These are phyloP conservation scores for Omphalea diandra DNA, from an alignment of 441 rosid genomes.

Conservation along the genomic window DNA sequence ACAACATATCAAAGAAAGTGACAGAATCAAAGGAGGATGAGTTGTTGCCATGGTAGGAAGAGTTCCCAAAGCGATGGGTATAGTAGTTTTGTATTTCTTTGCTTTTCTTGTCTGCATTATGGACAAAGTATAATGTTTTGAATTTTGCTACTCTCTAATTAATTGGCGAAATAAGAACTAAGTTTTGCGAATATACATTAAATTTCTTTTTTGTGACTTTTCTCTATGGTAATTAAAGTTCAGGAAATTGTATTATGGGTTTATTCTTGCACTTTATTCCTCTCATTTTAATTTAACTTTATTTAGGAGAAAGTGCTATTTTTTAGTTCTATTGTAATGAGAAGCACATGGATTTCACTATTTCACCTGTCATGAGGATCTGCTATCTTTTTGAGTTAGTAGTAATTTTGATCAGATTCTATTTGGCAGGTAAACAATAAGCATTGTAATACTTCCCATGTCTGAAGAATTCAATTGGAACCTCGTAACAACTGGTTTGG, in stretches of 20 bases:
- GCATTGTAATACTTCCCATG: conserved; percentile 96
- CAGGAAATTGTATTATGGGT: not conserved
- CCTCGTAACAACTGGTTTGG: conserved; percentile 79
- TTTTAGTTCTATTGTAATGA: not conserved
- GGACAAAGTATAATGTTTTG: conserved; percentile 66
- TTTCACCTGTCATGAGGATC: not conserved
- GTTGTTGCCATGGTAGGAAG: conserved; percentile 65
- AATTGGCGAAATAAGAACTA: not conserved
- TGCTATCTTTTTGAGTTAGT: not conserved
- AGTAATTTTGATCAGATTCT: conserved; percentile 28
- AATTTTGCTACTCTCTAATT: not conserved
- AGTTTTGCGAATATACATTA: too few species aligned
- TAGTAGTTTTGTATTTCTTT: conserved; percentile 78
- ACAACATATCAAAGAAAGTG: conserved; percentile 29
- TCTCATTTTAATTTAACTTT: not conserved
- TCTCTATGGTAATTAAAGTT: too few species aligned
- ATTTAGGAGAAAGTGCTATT: conserved; percentile 3
- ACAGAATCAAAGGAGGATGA: conserved; percentile 28
- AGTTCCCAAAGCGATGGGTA: conserved; percentile 89
- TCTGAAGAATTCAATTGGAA: conserved; percentile 85
- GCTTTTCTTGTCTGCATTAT: conserved; percentile 90
- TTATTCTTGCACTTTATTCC: not conserved
- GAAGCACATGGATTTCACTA: not conserved
- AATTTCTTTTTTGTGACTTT: too few species aligned
- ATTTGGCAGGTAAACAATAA: conserved; percentile 86